Evolutionary conservation across 192 early-diverging fungal species (phyloP).

Genomic region (Borealophlyctis nickersoniae): DNA sequence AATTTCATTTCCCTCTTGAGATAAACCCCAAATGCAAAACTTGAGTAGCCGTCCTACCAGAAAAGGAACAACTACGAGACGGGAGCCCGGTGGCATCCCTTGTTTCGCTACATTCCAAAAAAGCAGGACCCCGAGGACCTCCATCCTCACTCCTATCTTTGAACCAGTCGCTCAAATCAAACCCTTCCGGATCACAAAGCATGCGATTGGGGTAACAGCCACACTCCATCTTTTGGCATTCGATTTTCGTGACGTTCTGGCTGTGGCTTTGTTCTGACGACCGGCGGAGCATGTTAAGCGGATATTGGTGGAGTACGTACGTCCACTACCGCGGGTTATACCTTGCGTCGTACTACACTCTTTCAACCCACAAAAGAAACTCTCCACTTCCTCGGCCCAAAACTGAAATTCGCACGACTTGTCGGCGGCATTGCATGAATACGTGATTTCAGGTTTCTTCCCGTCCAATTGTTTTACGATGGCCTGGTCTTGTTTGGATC

Average conservation of each 20-base stretch:
- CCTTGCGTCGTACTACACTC: conserved; percentile 69
- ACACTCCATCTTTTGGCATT: conserved; percentile 76
- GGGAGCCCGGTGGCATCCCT: too few species aligned
- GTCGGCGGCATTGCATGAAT: conserved; percentile 22
- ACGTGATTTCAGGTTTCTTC: conserved; percentile 31
- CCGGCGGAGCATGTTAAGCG: background rate
- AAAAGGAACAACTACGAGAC: conserved; percentile 54
- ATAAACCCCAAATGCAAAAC: background rate
- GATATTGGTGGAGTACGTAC: background rate
- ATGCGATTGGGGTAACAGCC: conserved; percentile 74
- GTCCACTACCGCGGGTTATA: conserved; percentile 10
- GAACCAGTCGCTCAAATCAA: conserved; percentile 79
- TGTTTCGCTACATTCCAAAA: conserved; percentile 29
- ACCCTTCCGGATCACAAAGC: conserved; percentile 76
- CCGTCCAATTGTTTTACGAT: conserved; percentile 32
- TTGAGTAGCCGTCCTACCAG: conserved; percentile 43
- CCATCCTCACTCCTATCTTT: conserved; percentile 59
- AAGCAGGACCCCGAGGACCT: conserved; percentile 54
- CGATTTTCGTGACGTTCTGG: conserved; percentile 58
- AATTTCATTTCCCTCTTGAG: background rate
- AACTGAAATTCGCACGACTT: conserved; percentile 44
- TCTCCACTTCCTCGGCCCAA: conserved; percentile 81
- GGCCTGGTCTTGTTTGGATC: conserved; percentile 19
- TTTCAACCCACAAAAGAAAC: conserved; percentile 85
- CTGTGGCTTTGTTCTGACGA: conserved; percentile 32